These are phyloP conservation scores for Microbotryum scabiosae DNA, from an alignment of 1,284 basidiomycete species.

Conservation along the genomic window DNA sequence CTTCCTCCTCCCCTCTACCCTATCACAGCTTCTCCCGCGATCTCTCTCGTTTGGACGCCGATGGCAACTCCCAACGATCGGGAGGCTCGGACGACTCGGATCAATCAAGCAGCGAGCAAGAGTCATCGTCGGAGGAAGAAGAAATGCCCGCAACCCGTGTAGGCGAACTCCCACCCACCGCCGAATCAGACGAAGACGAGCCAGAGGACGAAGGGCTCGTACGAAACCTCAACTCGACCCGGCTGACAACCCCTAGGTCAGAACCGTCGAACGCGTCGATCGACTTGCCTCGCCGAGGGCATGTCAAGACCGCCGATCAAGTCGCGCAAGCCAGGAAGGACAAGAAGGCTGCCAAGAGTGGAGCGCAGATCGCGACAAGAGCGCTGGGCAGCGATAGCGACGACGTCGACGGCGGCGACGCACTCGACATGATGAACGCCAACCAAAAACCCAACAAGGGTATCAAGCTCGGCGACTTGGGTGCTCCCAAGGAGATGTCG, in stretches of 20 bases:
- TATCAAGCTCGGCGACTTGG: conserved; percentile 12
- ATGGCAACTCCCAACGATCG: background rate
- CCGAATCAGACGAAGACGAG: conserved; percentile 1
- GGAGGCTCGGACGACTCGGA: background rate
- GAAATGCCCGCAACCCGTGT: background rate
- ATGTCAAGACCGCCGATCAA: conserved; percentile 1
- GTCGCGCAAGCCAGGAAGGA: conserved; percentile 10
- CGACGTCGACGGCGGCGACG: conserved; percentile 19
- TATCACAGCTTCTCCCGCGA: conserved; percentile 2
- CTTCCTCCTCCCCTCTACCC: background rate
- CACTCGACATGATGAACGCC: conserved; percentile 8
- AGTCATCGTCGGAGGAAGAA: background rate
- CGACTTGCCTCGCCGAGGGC: background rate
- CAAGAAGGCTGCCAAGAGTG: conserved; percentile 22
- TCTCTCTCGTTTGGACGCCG: background rate
- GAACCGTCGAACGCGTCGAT: too few species aligned
- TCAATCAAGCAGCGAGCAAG: background rate
- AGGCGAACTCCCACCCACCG: conserved; percentile 1
- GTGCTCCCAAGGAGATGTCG: conserved; percentile 49
- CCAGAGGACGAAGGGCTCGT: background rate
- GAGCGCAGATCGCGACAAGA: conserved; percentile 26
- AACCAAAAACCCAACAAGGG: conserved; percentile 10
- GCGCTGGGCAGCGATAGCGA: conserved; percentile 6
- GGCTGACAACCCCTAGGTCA: too few species aligned
- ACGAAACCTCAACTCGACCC: too few species aligned